Evolutionary conservation across 106 monocot genomes (phyloP).

Genomic region (Dendrobium chrysotoxum): DNA sequence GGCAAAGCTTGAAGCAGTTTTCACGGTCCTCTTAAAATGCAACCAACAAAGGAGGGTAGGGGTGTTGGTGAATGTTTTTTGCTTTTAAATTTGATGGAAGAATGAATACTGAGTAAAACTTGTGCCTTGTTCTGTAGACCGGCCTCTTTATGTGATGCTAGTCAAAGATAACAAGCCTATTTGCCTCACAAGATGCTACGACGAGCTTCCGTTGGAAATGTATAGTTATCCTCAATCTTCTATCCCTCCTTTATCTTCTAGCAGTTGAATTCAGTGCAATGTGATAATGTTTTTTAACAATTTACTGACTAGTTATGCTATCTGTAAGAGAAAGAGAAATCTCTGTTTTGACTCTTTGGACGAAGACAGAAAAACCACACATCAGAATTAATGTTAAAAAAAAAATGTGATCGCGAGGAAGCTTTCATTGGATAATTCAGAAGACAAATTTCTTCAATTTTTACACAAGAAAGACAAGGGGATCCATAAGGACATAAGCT

Average conservation of each 20-base stretch:
- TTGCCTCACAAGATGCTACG: neutral
- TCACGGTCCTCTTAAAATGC: neutral
- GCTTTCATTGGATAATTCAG: too few relatives aligned
- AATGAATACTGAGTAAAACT: neutral
- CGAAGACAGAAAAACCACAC: too few relatives aligned
- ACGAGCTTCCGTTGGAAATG: neutral
- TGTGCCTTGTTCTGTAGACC: neutral
- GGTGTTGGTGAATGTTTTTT: neutral
- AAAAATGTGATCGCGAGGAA: neutral
- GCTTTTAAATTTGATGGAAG: neutral
- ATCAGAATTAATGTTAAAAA: neutral
- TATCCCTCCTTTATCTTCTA: neutral
- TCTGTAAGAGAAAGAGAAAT: neutral
- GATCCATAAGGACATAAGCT: too few relatives aligned
- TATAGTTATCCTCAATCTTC: neutral
- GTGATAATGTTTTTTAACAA: neutral
- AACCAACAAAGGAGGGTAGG: neutral
- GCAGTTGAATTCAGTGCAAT: neutral
- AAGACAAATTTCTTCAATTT: too few relatives aligned
- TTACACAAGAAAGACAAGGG: too few relatives aligned
- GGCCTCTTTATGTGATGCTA: neutral
- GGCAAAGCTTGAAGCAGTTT: constrained; percentile 3
- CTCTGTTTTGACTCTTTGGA: too few relatives aligned
- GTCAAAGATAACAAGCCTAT: constrained; percentile 4
- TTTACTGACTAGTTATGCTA: neutral